Conservation (phyloP, 306 rosid species). For the Cucumis melo region DNA sequence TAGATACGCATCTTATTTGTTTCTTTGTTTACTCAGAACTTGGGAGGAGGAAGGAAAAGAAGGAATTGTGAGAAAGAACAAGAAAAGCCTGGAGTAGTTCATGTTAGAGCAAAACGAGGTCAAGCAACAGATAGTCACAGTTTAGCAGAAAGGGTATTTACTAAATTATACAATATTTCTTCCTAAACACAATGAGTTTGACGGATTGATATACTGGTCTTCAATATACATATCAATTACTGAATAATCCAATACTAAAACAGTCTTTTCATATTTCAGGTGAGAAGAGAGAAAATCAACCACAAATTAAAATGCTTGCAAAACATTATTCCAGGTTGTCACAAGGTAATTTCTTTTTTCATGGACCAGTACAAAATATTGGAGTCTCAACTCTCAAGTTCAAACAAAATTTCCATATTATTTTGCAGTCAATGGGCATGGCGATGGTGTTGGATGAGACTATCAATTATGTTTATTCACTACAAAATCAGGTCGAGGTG, state of each 20-base stretch:
- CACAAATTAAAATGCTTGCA: conserved; percentile 17
- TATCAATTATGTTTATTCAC: conserved; percentile 22
- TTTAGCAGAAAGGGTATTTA: conserved; percentile 25
- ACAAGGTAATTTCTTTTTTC: conserved; percentile 5
- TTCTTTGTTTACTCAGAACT: conserved; percentile 11
- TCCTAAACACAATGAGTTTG: background rate
- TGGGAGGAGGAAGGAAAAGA: conserved; percentile 9
- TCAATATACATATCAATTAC: background rate
- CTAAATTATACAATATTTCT: background rate
- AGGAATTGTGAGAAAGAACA: conserved; percentile 7
- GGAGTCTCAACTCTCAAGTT: background rate
- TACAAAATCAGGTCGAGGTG: conserved; percentile 29
- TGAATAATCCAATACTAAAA: background rate
- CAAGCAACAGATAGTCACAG: conserved; percentile 31
- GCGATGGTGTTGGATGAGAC: conserved; percentile 25
- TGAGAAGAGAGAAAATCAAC: conserved; percentile 24
- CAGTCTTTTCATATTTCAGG: conserved; percentile 11
- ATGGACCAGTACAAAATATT: background rate
- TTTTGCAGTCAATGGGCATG: conserved; percentile 20
- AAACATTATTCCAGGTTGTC: conserved; percentile 25
- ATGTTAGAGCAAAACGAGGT: conserved; percentile 28
- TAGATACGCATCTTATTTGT: background rate
- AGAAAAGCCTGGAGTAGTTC: conserved; percentile 15
- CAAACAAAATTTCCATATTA: background rate
- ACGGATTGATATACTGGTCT: background rate